These are phyloP conservation scores for Agrocybe praecox DNA, from an alignment of 768 basidiomycete species.

Conservation along the genomic window DNA sequence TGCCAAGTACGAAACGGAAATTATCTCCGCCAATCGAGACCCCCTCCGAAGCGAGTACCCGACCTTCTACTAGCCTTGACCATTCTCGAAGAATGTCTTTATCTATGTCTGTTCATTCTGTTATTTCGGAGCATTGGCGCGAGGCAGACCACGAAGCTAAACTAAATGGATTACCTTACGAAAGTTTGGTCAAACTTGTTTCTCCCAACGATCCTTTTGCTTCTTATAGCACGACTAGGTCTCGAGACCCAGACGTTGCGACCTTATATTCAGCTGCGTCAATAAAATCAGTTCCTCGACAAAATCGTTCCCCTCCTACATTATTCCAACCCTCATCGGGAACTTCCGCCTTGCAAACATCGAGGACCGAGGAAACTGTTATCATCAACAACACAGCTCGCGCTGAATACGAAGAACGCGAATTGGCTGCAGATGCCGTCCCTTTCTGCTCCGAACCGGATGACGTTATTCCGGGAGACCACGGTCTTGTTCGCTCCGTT, in stretches of 20 bases:
- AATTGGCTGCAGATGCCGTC: conserved; percentile 79
- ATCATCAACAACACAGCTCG: conserved; percentile 41
- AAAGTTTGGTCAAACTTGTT: conserved; percentile 67
- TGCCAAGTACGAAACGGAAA: conserved; percentile 17
- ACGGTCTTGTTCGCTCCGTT: conserved; percentile 81
- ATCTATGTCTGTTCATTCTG: conserved; percentile 35
- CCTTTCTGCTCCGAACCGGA: conserved; percentile 61
- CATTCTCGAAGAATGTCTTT: conserved; percentile 27
- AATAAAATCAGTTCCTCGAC: conserved; percentile 59
- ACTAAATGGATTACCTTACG: conserved; percentile 68
- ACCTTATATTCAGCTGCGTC: conserved; percentile 88
- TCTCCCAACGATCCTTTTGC: conserved; percentile 68
- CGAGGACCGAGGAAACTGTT: conserved; percentile 39
- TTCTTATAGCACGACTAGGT: conserved; percentile 37
- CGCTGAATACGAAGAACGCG: conserved; percentile 66
- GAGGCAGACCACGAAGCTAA: conserved; percentile 34
- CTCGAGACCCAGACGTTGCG: conserved; percentile 76
- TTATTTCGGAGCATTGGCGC: conserved; percentile 32
- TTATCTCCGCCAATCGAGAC: conserved; percentile 4
- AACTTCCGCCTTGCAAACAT: conserved; percentile 30
- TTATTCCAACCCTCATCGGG: conserved; percentile 20
- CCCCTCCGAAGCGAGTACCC: conserved; percentile 25
- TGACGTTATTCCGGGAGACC: conserved; percentile 70
- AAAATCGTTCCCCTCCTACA: conserved; percentile 26
- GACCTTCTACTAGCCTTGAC: conserved; percentile 31